Evolutionary conservation across 1,284 basidiomycete species (phyloP).

Genomic region (Naganishia sp.): DNA sequence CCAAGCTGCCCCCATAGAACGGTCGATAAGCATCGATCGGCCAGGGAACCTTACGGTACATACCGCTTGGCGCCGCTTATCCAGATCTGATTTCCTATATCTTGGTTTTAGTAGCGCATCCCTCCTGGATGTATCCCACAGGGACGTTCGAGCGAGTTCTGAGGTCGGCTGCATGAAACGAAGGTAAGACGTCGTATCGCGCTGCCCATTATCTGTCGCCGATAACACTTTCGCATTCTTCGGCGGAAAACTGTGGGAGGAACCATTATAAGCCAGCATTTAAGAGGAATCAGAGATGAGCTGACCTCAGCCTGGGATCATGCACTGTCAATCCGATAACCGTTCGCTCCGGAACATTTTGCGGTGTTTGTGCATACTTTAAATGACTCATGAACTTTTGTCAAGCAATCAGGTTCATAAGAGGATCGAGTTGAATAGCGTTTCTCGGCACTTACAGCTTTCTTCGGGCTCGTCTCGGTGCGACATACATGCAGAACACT

Average conservation of each 20-base stretch:
- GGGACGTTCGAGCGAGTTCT: constrained; percentile 62
- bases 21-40: not conserved
- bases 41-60: constrained; percentile 19
- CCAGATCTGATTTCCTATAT: constrained; percentile 79
- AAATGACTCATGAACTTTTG: not conserved
- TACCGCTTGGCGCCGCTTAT: constrained; percentile 73
- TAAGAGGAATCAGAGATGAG: not conserved
- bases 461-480: not conserved
- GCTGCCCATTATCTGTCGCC: constrained; percentile 27
- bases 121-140: constrained; percentile 70
- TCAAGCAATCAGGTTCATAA: constrained; percentile 5
- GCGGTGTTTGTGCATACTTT: constrained; percentile 16
- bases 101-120: constrained; percentile 62
- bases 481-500: constrained; percentile 56
- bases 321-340: constrained; percentile 72
- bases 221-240: constrained; percentile 63
- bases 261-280: constrained; percentile 1
- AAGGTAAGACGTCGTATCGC: constrained; percentile 15
- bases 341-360: constrained; percentile 51
- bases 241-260: constrained; percentile 68
- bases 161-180: constrained; percentile 60
- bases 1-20: constrained; percentile 58
- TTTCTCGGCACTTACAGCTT: constrained; percentile 29
- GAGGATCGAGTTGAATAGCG: constrained; percentile 5
- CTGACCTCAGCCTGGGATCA: constrained; percentile 61